Evolutionary conservation across 441 rosid genomes (phyloP).

Genomic region (Mallotus repandus): DNA sequence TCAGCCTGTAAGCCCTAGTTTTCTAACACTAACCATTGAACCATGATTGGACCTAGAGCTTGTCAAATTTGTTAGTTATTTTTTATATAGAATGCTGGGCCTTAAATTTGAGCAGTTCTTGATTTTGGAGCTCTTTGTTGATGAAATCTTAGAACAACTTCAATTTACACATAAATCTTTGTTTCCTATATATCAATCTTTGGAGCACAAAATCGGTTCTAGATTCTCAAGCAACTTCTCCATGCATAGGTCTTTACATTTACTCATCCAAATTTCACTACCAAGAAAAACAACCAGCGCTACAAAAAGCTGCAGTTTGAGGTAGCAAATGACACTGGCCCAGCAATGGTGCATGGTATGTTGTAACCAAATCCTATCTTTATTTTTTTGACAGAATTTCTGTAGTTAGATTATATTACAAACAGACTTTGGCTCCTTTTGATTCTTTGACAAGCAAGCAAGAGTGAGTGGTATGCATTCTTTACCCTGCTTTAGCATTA

Average conservation of each 20-base stretch:
- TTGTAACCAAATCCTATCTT: slow-evolving; percentile 10
- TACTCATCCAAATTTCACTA: slow-evolving; percentile 70
- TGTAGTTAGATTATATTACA: background rate
- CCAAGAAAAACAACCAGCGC: slow-evolving; percentile 63
- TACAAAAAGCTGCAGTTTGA: slow-evolving; percentile 76
- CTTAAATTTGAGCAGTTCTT: background rate
- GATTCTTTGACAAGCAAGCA: background rate
- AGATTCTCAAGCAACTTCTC: slow-evolving; percentile 18
- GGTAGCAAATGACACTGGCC: slow-evolving; percentile 68
- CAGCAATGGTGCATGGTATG: slow-evolving; percentile 91
- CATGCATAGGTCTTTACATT: slow-evolving; percentile 78
- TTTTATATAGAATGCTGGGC: background rate
- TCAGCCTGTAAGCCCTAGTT: slow-evolving; percentile 60
- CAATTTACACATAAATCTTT: background rate
- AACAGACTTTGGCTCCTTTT: background rate
- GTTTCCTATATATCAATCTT: background rate
- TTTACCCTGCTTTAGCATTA: background rate
- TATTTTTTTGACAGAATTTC: background rate
- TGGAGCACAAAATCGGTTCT: slow-evolving; percentile 7
- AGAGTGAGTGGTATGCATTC: background rate
- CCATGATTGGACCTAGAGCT: background rate
- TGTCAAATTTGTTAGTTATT: background rate
- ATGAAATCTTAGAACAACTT: background rate
- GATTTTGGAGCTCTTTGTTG: slow-evolving; percentile 12
- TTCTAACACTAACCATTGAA: background rate